Evolutionary conservation across 2,329 filamentous ascomycete species (phyloP), one percentile per base, ranked within the genome.

Genomic region (Diaporthe aspalathi): DNA sequence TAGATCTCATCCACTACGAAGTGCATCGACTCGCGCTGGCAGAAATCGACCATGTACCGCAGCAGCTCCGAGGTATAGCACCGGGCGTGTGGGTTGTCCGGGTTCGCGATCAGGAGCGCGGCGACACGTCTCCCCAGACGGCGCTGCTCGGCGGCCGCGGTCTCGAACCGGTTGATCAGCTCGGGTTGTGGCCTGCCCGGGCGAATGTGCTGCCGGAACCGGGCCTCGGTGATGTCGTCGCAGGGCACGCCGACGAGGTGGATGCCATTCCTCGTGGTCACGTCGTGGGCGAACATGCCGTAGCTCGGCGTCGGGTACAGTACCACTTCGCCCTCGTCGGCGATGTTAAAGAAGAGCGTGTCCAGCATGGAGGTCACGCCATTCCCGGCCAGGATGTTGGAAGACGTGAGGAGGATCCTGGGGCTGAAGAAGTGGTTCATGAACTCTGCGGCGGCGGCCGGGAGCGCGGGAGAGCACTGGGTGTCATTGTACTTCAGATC

Each of bases 1-100:
- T 73, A 73, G 22, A 73, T 53, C 57, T 73, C 72, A 32, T 73
- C 72, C 12, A 66, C 69, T 6, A 73, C 70, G 35, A 73, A 53
- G 20, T 73, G 72, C 16, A 72, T 35, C n/a, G 40, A n/a, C 63
- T 73, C 27, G 16, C 43, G 27, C 65, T 54, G 53, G 45, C 72
- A 73, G 38, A 71, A 73, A 20, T 52, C 54, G 29, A 66, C 69
- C 20, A 73, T 50, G 22, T 67, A 66, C 35, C 60, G 43, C 40
- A 73, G 43, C 45, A 72, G 32, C 16, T 66, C 70, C 16, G 53
- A 11, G 12, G 63, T 66, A 16, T 73, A 73, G 49, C 69, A 73
- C 24, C 57, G 40, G 2, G 62, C 72, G 8, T 69, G 52, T 8
- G 72, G 72, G 45, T 73, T 73, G 27, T 72, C 65, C n/a, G 72